A percentile compares a stretch with the other conserved stretches of the same genome.
phyloP scores from a whole-genome alignment of 1,284 basidiomycete genomes.

The Melampsora larici-populina region DNA sequence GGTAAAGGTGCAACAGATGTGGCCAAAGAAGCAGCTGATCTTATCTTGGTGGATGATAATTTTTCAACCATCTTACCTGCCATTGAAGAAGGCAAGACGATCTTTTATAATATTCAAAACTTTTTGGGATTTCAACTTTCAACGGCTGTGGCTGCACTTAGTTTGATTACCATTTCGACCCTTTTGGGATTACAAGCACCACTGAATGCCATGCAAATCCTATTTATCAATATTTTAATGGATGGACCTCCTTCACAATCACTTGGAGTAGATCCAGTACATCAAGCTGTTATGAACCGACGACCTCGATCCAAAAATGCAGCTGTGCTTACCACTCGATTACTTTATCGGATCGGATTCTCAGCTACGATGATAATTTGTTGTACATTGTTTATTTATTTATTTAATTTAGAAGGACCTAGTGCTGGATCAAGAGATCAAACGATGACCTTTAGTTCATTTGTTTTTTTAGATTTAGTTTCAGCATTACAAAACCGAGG shows the following conservation, averaged over 20 bases:
- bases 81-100: constrained; percentile 95
- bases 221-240: constrained; percentile 99
- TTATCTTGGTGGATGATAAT: constrained; percentile 96
- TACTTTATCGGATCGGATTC: constrained; percentile 78
- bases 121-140: constrained; percentile 95
- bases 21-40: constrained; percentile 94
- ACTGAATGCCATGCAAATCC: constrained; percentile 95
- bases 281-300: constrained; percentile 79
- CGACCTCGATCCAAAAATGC: constrained; percentile 85
- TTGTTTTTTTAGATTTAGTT: constrained; percentile 93
- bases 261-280: constrained; percentile 92
- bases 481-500: constrained; percentile 93
- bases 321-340: constrained; percentile 71
- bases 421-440: constrained; percentile 78
- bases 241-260: constrained; percentile 96
- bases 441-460: constrained; percentile 95
- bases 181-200: constrained; percentile 83
- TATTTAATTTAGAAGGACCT: constrained; percentile 69
- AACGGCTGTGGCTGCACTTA: constrained; percentile 88
- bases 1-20: constrained; percentile 95
- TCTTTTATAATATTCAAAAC: constrained; percentile 98
- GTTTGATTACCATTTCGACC: constrained; percentile 90
- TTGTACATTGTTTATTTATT: constrained; percentile 83
- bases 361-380: constrained; percentile 84
- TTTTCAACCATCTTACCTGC: constrained; percentile 91